Percentiles rank a stretch among this genome's conserved stretches.
Evolutionary conservation across 1,284 basidiomycete genomes (phyloP).

Genomic region (Uromyces viciae-fabae): DNA sequence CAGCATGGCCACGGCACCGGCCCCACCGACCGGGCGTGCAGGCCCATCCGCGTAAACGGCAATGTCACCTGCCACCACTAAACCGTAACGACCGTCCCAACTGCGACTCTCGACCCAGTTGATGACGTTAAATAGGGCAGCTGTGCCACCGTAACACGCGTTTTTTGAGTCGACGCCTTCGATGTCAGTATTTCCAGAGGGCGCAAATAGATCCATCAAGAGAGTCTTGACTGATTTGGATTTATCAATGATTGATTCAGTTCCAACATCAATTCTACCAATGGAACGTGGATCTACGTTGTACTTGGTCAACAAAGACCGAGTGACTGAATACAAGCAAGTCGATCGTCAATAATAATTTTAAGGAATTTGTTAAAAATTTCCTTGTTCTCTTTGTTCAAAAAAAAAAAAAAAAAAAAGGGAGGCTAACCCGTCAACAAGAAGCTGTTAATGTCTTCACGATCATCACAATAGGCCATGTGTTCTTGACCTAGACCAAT

Average conservation of each 20-base stretch:
- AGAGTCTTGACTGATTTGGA: conserved; percentile 98
- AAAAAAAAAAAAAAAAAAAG: conserved; percentile 8
- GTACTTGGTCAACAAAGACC: conserved; percentile 85
- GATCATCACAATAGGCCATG: conserved; percentile 86
- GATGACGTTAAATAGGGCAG: conserved; percentile 93
- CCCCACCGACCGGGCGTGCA: conserved; percentile 93
- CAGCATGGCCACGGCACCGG: conserved; percentile 88
- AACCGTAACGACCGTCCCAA: conserved; percentile 98
- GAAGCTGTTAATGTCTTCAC: conserved; percentile 97
- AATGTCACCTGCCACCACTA: conserved; percentile 95
- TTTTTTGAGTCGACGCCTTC: conserved; percentile 99
- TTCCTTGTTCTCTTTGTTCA: not conserved
- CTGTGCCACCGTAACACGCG: conserved; percentile 97
- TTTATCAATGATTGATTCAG: conserved; percentile 99
- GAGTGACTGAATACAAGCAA: conserved; percentile 54
- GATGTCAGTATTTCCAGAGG: conserved; percentile 89
- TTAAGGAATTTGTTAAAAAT: too few relatives aligned
- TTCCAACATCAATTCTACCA: conserved; percentile 95
- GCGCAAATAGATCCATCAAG: conserved; percentile 94
- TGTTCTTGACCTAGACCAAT: conserved; percentile 96
- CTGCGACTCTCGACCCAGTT: conserved; percentile 85
- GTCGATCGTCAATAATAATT: too few relatives aligned
- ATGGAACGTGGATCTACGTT: conserved; percentile 93
- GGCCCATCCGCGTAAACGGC: conserved; percentile 95
- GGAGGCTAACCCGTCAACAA: conserved; percentile 74